Base-by-base conservation (phyloP, 108 stramenopile genomes). In the Skeletonema grethae region DNA sequence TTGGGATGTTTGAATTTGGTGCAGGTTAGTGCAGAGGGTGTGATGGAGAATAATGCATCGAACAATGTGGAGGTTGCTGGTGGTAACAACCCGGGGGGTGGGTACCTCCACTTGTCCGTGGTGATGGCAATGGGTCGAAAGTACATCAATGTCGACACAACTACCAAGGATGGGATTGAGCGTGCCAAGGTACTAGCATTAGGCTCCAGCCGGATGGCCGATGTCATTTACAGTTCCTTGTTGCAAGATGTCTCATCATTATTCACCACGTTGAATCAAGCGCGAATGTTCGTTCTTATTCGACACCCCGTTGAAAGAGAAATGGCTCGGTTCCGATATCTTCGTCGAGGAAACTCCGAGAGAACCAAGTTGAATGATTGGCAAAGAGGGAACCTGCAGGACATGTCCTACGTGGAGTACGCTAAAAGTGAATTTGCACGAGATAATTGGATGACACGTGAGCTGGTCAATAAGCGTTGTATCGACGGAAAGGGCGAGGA, bases 241-340 rank as follows among this genome's bases (percentile, higher is more conserved):
- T 56, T 86, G 2, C 82, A 69, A 28, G 85, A 86, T 53, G 67
- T 75, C 6, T 84, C 84, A 38, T 80, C 77, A 41, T 41, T 86
- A 34, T 86, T 86, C 55, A 82, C 83, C n/a, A 56, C 34, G 1
- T 79, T 76, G 41, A 77, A 76, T 55, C 66, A 75, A 62, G 85
- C 80, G 32, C 29, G 85, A 31, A 28, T 84, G 7, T 84, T 86
- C 61, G 63, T 80, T 9, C 80, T 86, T 7, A 84, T 86, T 56
- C 72, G 85, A 20, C 85, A 86, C 45, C 85, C 85, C 45, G 69
- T 86, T 38, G 85, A 86, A 29, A 76, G 85, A 31, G 83, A 83
- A 7, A 61, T 86, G n/a, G 72, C 70, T 46, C 81, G 82, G 70
- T 86, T 86, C 41, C 82, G 82, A 31, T 86, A 86, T 69, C 77